Conservation (phyloP, 495 filamentous ascomycete genomes). For the Melanomma pulvis-pyrius region DNA sequence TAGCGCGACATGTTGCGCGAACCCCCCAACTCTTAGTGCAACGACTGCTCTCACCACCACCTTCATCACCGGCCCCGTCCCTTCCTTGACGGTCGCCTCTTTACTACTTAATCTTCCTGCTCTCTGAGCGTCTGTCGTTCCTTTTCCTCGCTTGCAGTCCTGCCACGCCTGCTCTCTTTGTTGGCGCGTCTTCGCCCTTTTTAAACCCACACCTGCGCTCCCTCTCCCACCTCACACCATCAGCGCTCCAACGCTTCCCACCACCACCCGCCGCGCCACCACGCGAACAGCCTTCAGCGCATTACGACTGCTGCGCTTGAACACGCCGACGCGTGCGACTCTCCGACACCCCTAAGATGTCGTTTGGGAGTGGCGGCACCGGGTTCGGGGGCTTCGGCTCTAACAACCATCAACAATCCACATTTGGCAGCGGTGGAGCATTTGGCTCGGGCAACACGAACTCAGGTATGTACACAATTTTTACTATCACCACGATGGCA, state of each 20-base stretch:
- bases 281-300: slow-evolving; percentile 20
- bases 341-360: slow-evolving; percentile 31
- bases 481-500: slow-evolving; percentile 6
- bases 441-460: slow-evolving; percentile 38
- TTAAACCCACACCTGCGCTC: background rate
- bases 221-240: background rate
- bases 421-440: slow-evolving; percentile 35
- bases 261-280: slow-evolving; percentile 7
- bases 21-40: background rate
- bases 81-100: slow-evolving; percentile 23
- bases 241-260: background rate
- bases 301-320: slow-evolving; percentile 11
- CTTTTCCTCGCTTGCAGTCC: slow-evolving; percentile 10
- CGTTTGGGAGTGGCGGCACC: slow-evolving; percentile 42
- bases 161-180: slow-evolving; percentile 7
- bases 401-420: slow-evolving; percentile 47
- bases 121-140: slow-evolving; percentile 29
- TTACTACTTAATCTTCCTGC: slow-evolving; percentile 27
- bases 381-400: slow-evolving; percentile 54
- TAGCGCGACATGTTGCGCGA: background rate
- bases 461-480: slow-evolving; percentile 29
- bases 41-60: background rate
- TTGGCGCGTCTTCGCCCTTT: slow-evolving; percentile 24
- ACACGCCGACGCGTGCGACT: slow-evolving; percentile 9
- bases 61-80: slow-evolving; percentile 6